These are phyloP conservation scores for Imleria badia DNA, from an alignment of 768 basidiomycete species.

Conservation along the genomic window DNA sequence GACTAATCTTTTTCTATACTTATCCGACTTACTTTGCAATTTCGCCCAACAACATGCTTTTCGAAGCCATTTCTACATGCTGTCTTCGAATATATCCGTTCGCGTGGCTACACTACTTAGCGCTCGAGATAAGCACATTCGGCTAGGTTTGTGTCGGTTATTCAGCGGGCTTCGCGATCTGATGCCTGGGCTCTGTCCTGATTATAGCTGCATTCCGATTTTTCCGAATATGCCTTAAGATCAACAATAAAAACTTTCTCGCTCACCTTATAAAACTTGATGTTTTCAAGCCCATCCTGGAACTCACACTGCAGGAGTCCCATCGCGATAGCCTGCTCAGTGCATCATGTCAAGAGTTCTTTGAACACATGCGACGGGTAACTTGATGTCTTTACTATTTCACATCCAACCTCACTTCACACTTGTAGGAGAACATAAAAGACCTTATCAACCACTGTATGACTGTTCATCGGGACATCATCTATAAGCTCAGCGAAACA, in stretches of 20 bases:
- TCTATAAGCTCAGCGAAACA: constrained; percentile 62
- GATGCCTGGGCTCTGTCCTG: constrained; percentile 5
- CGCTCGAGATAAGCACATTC: constrained; percentile 86
- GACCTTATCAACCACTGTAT: constrained; percentile 82
- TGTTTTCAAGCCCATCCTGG: constrained; percentile 77
- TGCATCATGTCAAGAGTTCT: constrained; percentile 94
- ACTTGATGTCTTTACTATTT: constrained; percentile 20
- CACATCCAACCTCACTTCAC: constrained; percentile 5
- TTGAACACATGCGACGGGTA: constrained; percentile 88
- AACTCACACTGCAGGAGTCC: constrained; percentile 81
- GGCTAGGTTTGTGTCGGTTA: constrained; percentile 65
- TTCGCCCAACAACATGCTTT: constrained; percentile 89
- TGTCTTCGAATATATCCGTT: constrained; percentile 73
- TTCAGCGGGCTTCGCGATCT: constrained; percentile 4
- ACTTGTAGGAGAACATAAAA: constrained; percentile 78
- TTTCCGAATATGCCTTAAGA: constrained; percentile 81
- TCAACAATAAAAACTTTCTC: constrained; percentile 75
- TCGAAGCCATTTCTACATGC: constrained; percentile 86
- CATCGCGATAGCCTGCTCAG: constrained; percentile 88
- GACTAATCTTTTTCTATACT: constrained; percentile 81
- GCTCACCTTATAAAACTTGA: constrained; percentile 82
- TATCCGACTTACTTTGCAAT: constrained; percentile 89
- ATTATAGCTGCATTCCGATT: constrained; percentile 83
- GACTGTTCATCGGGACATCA: constrained; percentile 64
- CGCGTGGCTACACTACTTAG: constrained; percentile 77